Base-by-base conservation (phyloP, 805 yeast species). In the Danielozyma ontarioensis region DNA sequence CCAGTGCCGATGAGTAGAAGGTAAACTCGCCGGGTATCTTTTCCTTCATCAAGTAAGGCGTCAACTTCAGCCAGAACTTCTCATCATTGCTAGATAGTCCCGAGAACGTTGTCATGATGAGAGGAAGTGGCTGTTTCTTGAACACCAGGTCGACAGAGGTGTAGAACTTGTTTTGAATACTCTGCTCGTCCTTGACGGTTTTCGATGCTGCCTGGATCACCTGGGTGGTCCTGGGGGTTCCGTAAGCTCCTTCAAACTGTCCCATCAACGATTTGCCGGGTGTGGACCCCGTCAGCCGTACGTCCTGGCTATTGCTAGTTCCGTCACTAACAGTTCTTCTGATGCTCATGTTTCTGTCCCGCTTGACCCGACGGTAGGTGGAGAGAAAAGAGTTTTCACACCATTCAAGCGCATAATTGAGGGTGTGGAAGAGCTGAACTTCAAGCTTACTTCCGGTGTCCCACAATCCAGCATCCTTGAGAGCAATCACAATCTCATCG, bases 321-420 rank as follows among this genome's bases (percentile, higher is more conserved):
- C n/a, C 29, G 34, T 13, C 22, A 29, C 29, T 3, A 35, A 33
- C 3, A 13, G 36, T 24, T 3, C 17, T 27, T 32, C 8, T 8
- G 8, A 13, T 23, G 25, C n/a, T 36, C 16, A 41, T 31, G 13
- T 35, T 42, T 11, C 31, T 27, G 33, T 38, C 25, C 16, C 59
- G 40, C 46, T 53, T 49, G 25, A 59, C 42, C 25, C 51, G 35
- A 44, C 70, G 77, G 53, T 80, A 81, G 18, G 78, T 74, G 32
- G 74, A 67, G 48, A 93, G 68, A 46, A 89, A 87, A 46, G 82
- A 80, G 59, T 93, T 90, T 56, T 93, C 98, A 64, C 97, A 87
- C 96, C 96, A 90, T 58, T 93, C 97, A 27, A 93, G 69, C 0
- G 96, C 95, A 35, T 83, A 74, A 52, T 93, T 93, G 46, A 93